phyloP scores from a whole-genome alignment of 805 yeast genomes.

The Saccharomycopsis sp. region DNA sequence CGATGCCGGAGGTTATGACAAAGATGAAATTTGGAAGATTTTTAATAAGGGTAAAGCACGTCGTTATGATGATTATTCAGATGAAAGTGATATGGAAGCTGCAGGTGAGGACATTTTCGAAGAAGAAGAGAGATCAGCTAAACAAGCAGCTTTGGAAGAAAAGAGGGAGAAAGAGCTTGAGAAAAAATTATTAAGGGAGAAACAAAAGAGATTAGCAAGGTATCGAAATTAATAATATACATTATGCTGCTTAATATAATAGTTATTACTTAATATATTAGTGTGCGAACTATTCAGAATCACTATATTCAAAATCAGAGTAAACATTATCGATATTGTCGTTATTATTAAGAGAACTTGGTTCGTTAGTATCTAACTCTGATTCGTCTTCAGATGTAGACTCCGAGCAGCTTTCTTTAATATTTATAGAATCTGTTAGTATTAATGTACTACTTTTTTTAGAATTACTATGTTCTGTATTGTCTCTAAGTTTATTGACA shows the following conservation, averaged over 20 bases:
- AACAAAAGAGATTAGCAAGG: slow-evolving; percentile 28
- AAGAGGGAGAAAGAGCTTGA: slow-evolving; percentile 55
- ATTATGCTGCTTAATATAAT: not conserved
- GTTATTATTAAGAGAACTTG: too few relatives aligned
- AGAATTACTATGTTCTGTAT: too few relatives aligned
- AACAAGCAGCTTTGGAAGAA: slow-evolving; percentile 70
- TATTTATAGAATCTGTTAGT: too few relatives aligned
- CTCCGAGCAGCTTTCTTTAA: too few relatives aligned
- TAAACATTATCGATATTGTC: too few relatives aligned
- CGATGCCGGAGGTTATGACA: slow-evolving; percentile 20
- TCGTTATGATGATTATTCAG: slow-evolving; percentile 32
- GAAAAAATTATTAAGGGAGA: slow-evolving; percentile 35
- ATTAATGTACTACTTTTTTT: too few relatives aligned
- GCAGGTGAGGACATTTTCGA: slow-evolving; percentile 80
- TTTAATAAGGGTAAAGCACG: slow-evolving; percentile 58
- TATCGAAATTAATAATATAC: not conserved
- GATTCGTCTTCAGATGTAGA: too few relatives aligned
- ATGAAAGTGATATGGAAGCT: slow-evolving; percentile 80
- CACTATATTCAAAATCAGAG: slow-evolving; percentile 33
- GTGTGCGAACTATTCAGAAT: slow-evolving; percentile 21
- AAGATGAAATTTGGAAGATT: slow-evolving; percentile 81
- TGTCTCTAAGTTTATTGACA: too few relatives aligned
- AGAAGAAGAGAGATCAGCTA: slow-evolving; percentile 66
- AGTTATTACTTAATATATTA: not conserved
- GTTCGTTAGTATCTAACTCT: too few relatives aligned